phyloP scores from a whole-genome alignment of 768 basidiomycete species.

The Lactifluus piperatus region DNA sequence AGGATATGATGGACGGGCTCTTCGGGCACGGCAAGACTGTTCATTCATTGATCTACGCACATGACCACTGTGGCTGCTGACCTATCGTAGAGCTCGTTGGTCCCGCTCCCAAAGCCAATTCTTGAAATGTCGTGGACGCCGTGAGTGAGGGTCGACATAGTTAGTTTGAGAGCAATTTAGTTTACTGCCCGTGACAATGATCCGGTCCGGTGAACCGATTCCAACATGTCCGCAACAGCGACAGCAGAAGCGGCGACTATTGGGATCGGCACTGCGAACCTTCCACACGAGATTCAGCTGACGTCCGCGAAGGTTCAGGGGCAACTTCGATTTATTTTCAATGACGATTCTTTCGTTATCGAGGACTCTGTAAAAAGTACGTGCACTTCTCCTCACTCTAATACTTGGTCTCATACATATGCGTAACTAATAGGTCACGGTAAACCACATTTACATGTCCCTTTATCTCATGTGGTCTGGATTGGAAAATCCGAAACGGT shows the following conservation, averaged over 20 bases:
- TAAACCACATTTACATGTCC: slow-evolving; percentile 24
- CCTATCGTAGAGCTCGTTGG: slow-evolving; percentile 78
- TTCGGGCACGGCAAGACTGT: too few species aligned
- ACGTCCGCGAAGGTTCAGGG: neutral
- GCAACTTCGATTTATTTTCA: neutral
- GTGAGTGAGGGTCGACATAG: slow-evolving; percentile 22
- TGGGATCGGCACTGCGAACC: neutral
- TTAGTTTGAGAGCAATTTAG: too few species aligned
- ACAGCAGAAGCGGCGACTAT: too few species aligned
- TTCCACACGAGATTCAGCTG: neutral
- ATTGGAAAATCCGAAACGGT: slow-evolving; percentile 33
- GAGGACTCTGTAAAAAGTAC: slow-evolving; percentile 21
- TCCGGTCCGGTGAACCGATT: neutral
- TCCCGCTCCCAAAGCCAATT: slow-evolving; percentile 67
- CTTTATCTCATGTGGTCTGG: slow-evolving; percentile 46
- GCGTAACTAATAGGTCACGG: neutral
- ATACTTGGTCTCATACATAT: neutral
- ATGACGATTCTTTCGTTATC: slow-evolving; percentile 12
- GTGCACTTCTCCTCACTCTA: neutral
- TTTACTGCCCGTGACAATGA: too few species aligned
- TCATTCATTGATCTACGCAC: neutral
- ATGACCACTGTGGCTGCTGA: slow-evolving; percentile 22
- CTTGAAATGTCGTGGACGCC: slow-evolving; percentile 59
- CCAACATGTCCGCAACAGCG: neutral
- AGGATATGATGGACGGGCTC: slow-evolving; percentile 81